Evolutionary conservation across 106 monocot species (phyloP).

Genomic region (Dactylorhiza incarnata): DNA sequence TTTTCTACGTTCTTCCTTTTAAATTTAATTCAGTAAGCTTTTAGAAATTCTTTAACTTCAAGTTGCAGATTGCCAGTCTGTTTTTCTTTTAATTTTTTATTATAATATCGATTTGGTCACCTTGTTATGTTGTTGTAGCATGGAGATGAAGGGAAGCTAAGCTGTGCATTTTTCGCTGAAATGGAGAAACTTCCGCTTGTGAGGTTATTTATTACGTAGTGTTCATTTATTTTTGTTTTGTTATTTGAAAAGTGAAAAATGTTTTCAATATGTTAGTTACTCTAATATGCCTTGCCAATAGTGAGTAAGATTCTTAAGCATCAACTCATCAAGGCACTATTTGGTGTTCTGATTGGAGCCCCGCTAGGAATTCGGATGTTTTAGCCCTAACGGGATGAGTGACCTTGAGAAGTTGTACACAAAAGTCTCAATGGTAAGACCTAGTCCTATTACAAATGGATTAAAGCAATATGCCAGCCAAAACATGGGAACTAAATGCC

Average conservation of each 20-base stretch:
- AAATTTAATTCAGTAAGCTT: background rate
- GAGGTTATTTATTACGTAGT: too few relatives aligned
- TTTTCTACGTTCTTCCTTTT: background rate
- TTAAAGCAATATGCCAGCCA: too few relatives aligned
- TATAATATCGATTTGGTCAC: background rate
- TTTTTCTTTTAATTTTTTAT: constrained; percentile 1
- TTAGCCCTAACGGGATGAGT: too few relatives aligned
- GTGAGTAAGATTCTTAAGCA: too few relatives aligned
- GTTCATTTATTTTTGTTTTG: background rate
- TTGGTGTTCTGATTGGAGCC: too few relatives aligned
- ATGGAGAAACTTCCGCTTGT: constrained; percentile 64
- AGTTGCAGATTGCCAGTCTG: background rate
- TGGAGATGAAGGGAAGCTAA: constrained; percentile 85
- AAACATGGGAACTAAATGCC: too few relatives aligned
- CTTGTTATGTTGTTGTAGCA: constrained; percentile 29
- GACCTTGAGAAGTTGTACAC: too few relatives aligned
- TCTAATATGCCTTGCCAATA: background rate
- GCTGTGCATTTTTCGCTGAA: constrained; percentile 62
- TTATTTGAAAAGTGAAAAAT: background rate
- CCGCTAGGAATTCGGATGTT: too few relatives aligned
- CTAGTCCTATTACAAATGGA: too few relatives aligned
- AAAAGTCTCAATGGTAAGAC: too few relatives aligned
- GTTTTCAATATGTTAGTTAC: background rate
- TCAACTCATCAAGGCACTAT: too few relatives aligned
- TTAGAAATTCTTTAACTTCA: background rate